phyloP scores from a whole-genome alignment of 1,284 basidiomycete species.

The Meripilus lineatus region DNA sequence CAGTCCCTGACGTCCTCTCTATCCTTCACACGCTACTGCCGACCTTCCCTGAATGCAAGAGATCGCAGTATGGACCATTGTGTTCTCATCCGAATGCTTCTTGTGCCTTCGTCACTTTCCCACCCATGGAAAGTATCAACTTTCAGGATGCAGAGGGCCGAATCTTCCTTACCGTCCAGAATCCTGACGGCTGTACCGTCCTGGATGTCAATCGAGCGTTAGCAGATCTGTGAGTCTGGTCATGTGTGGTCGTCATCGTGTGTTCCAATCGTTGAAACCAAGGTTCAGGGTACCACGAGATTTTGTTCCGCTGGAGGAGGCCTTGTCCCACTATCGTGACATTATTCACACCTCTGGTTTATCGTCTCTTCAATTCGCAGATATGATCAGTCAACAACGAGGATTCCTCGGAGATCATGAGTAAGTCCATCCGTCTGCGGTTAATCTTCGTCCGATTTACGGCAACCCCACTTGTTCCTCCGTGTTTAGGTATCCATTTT shows the following conservation, averaged over 20 bases:
- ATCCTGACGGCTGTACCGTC: constrained; percentile 28
- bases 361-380: constrained; percentile 19
- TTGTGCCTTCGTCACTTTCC: constrained; percentile 28
- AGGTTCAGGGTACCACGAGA: constrained; percentile 23
- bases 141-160: constrained; percentile 22
- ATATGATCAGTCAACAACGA: constrained; percentile 15
- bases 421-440: constrained; percentile 14
- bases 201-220: constrained; percentile 31
- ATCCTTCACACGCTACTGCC: constrained; percentile 28
- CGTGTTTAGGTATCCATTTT: constrained; percentile 13
- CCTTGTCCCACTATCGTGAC: constrained; percentile 25
- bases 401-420: constrained; percentile 26
- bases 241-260: too few species aligned
- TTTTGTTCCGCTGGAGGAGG: constrained; percentile 20
- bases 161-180: constrained; percentile 25
- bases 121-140: constrained; percentile 23
- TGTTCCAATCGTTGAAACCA: background rate
- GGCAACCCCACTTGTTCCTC: background rate
- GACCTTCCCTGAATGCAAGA: constrained; percentile 27
- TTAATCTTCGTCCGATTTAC: background rate
- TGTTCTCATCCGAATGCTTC: constrained; percentile 27
- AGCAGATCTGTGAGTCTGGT: constrained; percentile 21
- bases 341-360: constrained; percentile 20
- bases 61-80: constrained; percentile 27
- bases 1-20: constrained; percentile 19